phyloP scores from a whole-genome alignment of 257 asterid genomes.

The Nicotiana undulata region DNA sequence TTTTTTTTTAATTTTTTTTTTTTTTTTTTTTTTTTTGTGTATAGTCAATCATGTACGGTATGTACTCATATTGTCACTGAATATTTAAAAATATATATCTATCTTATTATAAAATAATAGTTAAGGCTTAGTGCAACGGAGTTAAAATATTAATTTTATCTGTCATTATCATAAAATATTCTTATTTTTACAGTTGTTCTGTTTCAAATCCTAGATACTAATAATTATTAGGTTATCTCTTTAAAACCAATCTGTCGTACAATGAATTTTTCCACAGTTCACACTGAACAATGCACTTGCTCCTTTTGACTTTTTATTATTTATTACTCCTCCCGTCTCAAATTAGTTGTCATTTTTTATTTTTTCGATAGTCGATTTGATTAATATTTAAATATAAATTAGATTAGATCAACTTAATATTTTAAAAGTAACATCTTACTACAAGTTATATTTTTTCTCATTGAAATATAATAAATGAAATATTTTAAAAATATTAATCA shows the following conservation, averaged over 20 bases:
- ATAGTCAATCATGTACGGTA: neutral
- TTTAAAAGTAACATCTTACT: too few species aligned
- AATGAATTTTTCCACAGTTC: constrained; percentile 20
- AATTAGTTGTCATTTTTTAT: too few species aligned
- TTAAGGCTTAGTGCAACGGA: neutral
- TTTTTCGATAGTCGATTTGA: too few species aligned
- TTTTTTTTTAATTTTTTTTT: too few species aligned
- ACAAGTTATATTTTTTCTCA: too few species aligned
- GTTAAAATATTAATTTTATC: constrained; percentile 27
- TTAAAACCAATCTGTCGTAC: constrained; percentile 10
- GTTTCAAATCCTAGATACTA: constrained; percentile 8
- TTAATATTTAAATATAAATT: too few species aligned
- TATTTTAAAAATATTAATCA: too few species aligned
- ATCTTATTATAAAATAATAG: neutral
- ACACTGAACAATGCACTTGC: constrained; percentile 2
- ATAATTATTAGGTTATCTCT: constrained; percentile 1
- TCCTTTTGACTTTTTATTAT: neutral
- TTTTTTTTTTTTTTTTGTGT: too few species aligned
- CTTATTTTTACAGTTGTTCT: constrained; percentile 19
- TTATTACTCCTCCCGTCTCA: neutral
- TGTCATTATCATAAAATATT: constrained; percentile 14
- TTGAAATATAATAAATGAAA: too few species aligned
- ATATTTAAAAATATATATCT: neutral
- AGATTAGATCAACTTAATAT: too few species aligned
- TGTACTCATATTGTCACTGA: neutral